A percentile compares a stretch with the other conserved stretches of the same genome.
Evolutionary conservation across 2,329 filamentous ascomycete genomes (phyloP).

Genomic region (Rugonectria rugulosa): DNA sequence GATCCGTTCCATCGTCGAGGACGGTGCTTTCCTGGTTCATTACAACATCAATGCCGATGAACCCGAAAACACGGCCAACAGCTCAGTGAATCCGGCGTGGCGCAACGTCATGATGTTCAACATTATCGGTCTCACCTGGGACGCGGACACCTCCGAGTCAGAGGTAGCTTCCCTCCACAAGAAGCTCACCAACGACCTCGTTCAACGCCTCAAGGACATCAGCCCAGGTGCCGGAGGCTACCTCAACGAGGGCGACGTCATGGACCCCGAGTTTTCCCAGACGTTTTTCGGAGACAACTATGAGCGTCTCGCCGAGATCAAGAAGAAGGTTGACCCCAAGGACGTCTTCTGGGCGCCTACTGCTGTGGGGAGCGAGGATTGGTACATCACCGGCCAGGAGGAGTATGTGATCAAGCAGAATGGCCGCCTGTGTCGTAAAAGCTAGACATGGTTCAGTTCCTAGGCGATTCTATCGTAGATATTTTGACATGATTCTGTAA

Average conservation of each 20-base stretch:
- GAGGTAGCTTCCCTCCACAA: constrained; percentile 34
- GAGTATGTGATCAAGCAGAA: constrained; percentile 20
- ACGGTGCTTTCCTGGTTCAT: constrained; percentile 35
- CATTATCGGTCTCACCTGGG: constrained; percentile 40
- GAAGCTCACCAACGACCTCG: constrained; percentile 41
- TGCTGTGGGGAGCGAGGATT: constrained; percentile 20
- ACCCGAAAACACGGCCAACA: constrained; percentile 35
- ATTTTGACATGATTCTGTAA: too few species aligned
- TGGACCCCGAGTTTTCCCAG: constrained; percentile 37
- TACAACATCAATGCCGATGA: constrained; percentile 36
- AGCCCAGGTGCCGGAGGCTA: constrained; percentile 38
- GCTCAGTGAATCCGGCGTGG: constrained; percentile 56
- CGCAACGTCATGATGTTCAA: constrained; percentile 48
- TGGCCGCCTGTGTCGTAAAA: constrained; percentile 15
- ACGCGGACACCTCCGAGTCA: constrained; percentile 18
- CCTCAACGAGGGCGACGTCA: constrained; percentile 43
- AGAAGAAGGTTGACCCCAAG: constrained; percentile 42
- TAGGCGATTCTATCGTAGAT: background rate
- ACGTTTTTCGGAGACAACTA: constrained; percentile 43
- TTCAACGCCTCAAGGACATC: constrained; percentile 40
- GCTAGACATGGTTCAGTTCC: background rate
- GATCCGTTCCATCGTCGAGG: constrained; percentile 29
- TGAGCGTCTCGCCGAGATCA: constrained; percentile 35
- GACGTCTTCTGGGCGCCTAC: constrained; percentile 35
- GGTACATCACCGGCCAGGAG: constrained; percentile 13